A percentile compares a stretch with the other conserved stretches of the same genome.
phyloP scores from a whole-genome alignment of 768 basidiomycete species.

The Cystofilobasidium capitatum region DNA sequence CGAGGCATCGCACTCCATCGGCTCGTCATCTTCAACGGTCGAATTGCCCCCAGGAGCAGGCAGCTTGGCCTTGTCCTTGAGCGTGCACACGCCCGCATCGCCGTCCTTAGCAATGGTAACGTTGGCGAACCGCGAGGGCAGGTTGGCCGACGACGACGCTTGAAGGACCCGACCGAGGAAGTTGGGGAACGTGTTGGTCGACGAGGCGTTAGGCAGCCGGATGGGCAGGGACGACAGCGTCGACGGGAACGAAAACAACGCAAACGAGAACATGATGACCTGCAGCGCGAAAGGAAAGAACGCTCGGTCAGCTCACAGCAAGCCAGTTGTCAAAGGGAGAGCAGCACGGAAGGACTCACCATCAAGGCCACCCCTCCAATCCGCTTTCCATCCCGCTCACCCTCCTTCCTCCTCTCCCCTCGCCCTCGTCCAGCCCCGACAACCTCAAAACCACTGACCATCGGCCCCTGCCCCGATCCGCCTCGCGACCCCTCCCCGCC shows the following conservation, averaged over 20 bases:
- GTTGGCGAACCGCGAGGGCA: background rate
- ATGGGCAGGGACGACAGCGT: constrained; percentile 13
- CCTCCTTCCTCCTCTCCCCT: background rate
- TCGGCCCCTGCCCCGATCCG: constrained; percentile 5
- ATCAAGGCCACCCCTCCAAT: constrained; percentile 32
- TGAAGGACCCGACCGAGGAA: constrained; percentile 23
- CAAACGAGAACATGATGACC: constrained; percentile 28
- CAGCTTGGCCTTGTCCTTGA: background rate
- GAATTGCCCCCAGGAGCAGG: background rate
- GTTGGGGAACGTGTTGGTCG: background rate
- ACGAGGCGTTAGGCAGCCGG: background rate
- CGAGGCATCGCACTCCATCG: background rate
- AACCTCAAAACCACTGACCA: background rate
- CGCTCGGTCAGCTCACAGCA: background rate
- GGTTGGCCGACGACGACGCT: background rate
- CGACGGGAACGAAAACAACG: constrained; percentile 25
- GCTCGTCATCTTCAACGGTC: background rate
- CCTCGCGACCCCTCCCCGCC: background rate
- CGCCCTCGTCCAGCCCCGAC: background rate
- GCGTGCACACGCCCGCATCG: constrained; percentile 8
- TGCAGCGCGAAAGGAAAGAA: background rate
- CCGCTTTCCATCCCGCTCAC: constrained; percentile 25
- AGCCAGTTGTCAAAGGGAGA: background rate
- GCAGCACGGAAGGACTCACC: constrained; percentile 16
- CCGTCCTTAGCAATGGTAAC: background rate